Evolutionary conservation across 139 green algal genomes (phyloP).

Genomic region (Diplosphaera chodatii): DNA sequence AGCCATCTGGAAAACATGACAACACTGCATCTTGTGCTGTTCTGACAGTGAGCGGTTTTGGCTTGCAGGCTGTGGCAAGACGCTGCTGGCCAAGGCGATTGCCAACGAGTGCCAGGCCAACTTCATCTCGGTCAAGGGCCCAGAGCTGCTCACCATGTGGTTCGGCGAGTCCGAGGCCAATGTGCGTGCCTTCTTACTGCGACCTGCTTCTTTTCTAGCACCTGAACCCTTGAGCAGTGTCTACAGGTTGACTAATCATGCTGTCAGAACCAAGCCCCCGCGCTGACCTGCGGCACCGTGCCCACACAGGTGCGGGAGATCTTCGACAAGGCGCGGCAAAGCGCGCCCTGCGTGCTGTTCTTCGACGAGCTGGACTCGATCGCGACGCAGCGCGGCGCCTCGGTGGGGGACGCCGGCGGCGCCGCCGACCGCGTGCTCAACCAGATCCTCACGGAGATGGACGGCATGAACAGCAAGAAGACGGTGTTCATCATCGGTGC

Average conservation of each 20-base stretch:
- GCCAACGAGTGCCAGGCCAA: conserved; percentile 99
- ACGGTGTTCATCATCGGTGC: conserved; percentile 99
- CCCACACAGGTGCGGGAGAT: conserved; percentile 90
- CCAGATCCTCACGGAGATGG: conserved; percentile 98
- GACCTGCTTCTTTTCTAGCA: no score
- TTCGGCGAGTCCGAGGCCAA: conserved; percentile 96
- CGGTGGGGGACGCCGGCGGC: conserved; percentile 85
- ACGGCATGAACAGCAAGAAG: conserved; percentile 99
- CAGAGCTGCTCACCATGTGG: conserved; percentile 99
- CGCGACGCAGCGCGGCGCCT: conserved; percentile 80
- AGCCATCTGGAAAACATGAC: no score
- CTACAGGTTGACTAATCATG: no score
- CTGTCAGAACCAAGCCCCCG: no score
- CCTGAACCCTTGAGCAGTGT: no score
- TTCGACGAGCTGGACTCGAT: conserved; percentile 99
- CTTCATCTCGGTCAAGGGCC: conserved; percentile 98
- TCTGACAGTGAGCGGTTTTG: no score
- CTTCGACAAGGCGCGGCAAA: conserved; percentile 98
- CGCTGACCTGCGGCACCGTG: no score
- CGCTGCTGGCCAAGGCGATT: conserved; percentile 98
- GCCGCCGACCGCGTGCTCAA: conserved; percentile 98
- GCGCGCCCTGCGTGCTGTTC: conserved; percentile 97
- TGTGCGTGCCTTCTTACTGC: conserved; percentile 42
- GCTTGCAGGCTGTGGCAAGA: conserved; percentile 92
- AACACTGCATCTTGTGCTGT: no score